These are phyloP conservation scores for Biscogniauxia mediterranea DNA, from an alignment of 2,329 filamentous ascomycete genomes.

Conservation along the genomic window DNA sequence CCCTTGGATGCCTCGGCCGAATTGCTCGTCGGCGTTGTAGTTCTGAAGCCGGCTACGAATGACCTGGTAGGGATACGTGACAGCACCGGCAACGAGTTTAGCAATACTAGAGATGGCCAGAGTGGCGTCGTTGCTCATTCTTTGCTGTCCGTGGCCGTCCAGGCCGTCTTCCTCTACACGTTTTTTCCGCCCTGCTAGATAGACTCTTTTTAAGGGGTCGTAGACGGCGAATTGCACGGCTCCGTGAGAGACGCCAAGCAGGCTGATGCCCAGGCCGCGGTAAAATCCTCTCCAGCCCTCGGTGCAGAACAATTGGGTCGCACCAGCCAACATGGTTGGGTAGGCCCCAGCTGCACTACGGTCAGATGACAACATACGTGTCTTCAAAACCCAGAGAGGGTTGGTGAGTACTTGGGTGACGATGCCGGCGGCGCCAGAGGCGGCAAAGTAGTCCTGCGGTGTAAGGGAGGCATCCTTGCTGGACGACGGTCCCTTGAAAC, in stretches of 20 bases:
- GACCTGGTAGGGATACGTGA: slow-evolving; percentile 94
- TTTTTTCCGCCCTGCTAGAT: slow-evolving; percentile 47
- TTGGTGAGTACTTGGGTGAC: slow-evolving; percentile 83
- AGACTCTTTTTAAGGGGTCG: slow-evolving; percentile 63
- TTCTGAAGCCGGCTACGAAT: slow-evolving; percentile 85
- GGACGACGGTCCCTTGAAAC: slow-evolving; percentile 27
- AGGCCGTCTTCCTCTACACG: slow-evolving; percentile 8
- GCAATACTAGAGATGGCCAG: slow-evolving; percentile 75
- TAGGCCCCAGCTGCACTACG: slow-evolving; percentile 75
- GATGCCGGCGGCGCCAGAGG: slow-evolving; percentile 69
- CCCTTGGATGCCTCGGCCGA: slow-evolving; percentile 67
- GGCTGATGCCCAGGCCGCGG: slow-evolving; percentile 76
- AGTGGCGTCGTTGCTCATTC: slow-evolving; percentile 71
- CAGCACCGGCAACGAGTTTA: slow-evolving; percentile 85
- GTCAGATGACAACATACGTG: slow-evolving; percentile 89
- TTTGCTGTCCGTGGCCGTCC: slow-evolving; percentile 31
- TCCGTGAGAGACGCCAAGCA: slow-evolving; percentile 86
- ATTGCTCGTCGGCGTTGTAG: slow-evolving; percentile 74
- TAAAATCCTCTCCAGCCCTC: slow-evolving; percentile 85
- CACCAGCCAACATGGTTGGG: slow-evolving; percentile 70
- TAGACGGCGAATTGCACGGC: slow-evolving; percentile 97
- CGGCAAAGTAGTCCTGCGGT: slow-evolving; percentile 74
- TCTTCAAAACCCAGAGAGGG: slow-evolving; percentile 98
- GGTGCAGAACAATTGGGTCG: slow-evolving; percentile 59
- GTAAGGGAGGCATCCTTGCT: slow-evolving; percentile 39